A percentile compares a stretch with the other conserved stretches of the same genome.
These are phyloP conservation scores for Aspergillus sojae DNA, from an alignment of 2,329 filamentous ascomycete genomes.

Conservation along the genomic window DNA sequence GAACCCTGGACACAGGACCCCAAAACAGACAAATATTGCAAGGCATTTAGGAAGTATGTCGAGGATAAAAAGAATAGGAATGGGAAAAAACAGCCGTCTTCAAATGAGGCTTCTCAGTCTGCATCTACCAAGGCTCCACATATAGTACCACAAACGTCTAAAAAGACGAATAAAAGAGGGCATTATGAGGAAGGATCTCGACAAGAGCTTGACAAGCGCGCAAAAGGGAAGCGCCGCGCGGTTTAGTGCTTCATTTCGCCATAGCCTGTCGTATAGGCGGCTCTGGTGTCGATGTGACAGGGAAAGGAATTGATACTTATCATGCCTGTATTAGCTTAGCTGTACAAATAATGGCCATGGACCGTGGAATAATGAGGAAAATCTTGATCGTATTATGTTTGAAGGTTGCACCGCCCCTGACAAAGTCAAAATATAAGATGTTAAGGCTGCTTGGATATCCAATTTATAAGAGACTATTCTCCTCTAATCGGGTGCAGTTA, in stretches of 20 bases:
- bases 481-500: neutral
- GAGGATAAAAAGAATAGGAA: too few species aligned
- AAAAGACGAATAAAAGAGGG: neutral
- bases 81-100: too few species aligned
- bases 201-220: neutral
- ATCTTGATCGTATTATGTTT: neutral
- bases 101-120: too few species aligned
- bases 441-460: neutral
- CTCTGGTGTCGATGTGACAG: neutral
- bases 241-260: neutral
- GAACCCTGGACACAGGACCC: too few species aligned
- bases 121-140: too few species aligned
- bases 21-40: too few species aligned
- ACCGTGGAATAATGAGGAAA: accelerated
- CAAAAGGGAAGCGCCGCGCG: neutral
- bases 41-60: too few species aligned
- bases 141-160: too few species aligned
- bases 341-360: neutral
- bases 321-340: accelerated
- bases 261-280: neutral
- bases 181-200: neutral
- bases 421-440: neutral
- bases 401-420: neutral
- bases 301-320: neutral
- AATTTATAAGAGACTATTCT: neutral